These are phyloP conservation scores for Annulohypoxylon maeteangense DNA, from an alignment of 495 filamentous ascomycete species.

Conservation along the genomic window DNA sequence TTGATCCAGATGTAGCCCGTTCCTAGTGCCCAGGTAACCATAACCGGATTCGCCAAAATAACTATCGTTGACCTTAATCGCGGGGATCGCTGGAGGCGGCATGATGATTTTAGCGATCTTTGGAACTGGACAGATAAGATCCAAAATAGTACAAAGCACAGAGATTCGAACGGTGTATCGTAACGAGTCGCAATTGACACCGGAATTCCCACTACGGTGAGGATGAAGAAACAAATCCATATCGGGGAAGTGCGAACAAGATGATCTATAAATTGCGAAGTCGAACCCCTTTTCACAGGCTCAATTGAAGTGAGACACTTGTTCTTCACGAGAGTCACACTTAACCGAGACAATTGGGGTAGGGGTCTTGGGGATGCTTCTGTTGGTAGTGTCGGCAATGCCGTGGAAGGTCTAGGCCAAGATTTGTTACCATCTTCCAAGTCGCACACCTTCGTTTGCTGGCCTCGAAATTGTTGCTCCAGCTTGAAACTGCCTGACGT, in stretches of 20 bases:
- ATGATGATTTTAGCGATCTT: conserved; percentile 44
- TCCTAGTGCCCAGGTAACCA: conserved; percentile 55
- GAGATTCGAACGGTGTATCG: conserved; percentile 49
- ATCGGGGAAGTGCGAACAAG: conserved; percentile 44
- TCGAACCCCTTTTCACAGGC: neutral
- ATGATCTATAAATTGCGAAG: conserved; percentile 25
- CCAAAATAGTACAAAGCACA: conserved; percentile 55
- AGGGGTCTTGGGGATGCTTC: conserved; percentile 14
- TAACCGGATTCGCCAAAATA: conserved; percentile 54
- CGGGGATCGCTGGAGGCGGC: conserved; percentile 18
- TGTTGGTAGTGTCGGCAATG: conserved; percentile 36
- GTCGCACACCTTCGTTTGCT: conserved; percentile 20
- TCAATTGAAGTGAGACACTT: conserved; percentile 14
- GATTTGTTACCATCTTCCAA: conserved; percentile 39
- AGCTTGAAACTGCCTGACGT: conserved; percentile 35
- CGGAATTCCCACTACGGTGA: conserved; percentile 39
- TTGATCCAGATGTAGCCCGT: conserved; percentile 55
- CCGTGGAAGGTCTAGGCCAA: conserved; percentile 45
- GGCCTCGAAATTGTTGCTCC: conserved; percentile 34
- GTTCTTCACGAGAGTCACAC: conserved; percentile 20
- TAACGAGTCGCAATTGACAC: conserved; percentile 34
- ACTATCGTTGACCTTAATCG: conserved; percentile 46
- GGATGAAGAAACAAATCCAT: conserved; percentile 38
- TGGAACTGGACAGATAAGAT: conserved; percentile 53
- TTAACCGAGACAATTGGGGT: conserved; percentile 34